Evolutionary conservation across 192 early-diverging fungal species (phyloP), one percentile per base, ranked within the genome.

Genomic region (Coemansia sp.): DNA sequence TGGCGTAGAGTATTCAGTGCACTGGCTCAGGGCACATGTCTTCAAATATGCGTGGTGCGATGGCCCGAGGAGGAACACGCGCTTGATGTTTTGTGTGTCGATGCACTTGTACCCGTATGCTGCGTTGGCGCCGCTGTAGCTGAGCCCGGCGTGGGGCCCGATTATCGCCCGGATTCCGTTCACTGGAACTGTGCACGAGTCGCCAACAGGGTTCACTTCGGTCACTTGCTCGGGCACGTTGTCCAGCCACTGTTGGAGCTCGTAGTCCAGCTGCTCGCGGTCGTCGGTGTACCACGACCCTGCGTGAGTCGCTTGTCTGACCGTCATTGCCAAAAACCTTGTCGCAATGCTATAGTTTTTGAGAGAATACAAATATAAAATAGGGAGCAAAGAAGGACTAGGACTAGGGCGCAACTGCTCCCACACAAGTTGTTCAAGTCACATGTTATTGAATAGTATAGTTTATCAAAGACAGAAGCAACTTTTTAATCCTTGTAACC

Each of bases 41-140:
- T 86, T 68, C 26, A 98, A 64, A 48, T 93, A 93, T 38, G 87
- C 80, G 59, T 97, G 92, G 77, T 98, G 97, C 2, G 93, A 94
- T 1, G 97, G 97, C 1, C 95, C 96, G 4, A 97, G 84, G 5
- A 98, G 82, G 72, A 97, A 96, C 6, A 98, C 88, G 5, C 92
- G 89, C 64, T 90, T 87, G 71, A 83, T 20, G 2, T 44, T 52
- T 3, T 48, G 64, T 3, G 75, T 59, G 52, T 91, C 84, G 34
- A 96, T 81, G 54, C 85, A 86, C 57, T 85, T 83, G 75, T 95
- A 98, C 5, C 92, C 94, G 68, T 85, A 93, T 2, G 94, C 96
- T 0, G 95, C 95, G 5, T 92, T 87, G n/a, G 88, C 87, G 2
- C 94, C 94, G 71, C 89, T 90, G 69, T 94, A 97, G 9, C 88